Evolutionary conservation across 2,329 filamentous ascomycete genomes (phyloP), one percentile per base, ranked within the genome.

Genomic region (Oidium heveae): DNA sequence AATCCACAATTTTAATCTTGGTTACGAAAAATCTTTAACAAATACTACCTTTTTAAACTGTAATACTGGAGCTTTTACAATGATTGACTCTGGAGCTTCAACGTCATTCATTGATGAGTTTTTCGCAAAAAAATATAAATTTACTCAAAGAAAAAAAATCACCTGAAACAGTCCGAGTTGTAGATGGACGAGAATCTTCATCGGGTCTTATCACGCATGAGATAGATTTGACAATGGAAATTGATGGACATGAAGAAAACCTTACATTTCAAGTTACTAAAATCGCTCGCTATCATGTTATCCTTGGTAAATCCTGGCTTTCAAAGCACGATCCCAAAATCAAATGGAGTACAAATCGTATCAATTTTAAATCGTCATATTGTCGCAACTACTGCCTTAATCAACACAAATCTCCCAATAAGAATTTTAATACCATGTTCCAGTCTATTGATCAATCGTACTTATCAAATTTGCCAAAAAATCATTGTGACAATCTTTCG

Each of bases 301-400:
- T 52, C n/a, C 50, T 52, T 10, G 50, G 34, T 9, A 52, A 52
- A 34, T 50, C 47, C 16, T 50, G 47, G 47, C 47, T 50, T n/a
- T 32, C 24, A 33, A 50, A 50, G 33, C 50, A 52, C 20, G 50
- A 52, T n/a, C 33, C 50, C 18, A 15, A 39, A 8, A 52, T 52
- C 4, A 52, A 41, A 52, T 52, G 33, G 50, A 46, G 43, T 46
- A 46, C 18, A 5, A 46, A 18, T 24, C 8, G 22, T 46, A 24
- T 46, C 4, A 20, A 20, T 24, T 46, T 46, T n/a, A 46, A 10
- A n/a, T 46, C 43, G 8, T 7, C 8, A 24, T 46, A 18, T 46
- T 46, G 18, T 46, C 43, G 22, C n/a, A 22, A 46, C 15, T 13
- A 46, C 13, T 46, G 43, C 18, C n/a, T 18, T 46, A 22, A 46